phyloP scores from a whole-genome alignment of 805 yeast genomes.

The Sugiyamaella floridensis region DNA sequence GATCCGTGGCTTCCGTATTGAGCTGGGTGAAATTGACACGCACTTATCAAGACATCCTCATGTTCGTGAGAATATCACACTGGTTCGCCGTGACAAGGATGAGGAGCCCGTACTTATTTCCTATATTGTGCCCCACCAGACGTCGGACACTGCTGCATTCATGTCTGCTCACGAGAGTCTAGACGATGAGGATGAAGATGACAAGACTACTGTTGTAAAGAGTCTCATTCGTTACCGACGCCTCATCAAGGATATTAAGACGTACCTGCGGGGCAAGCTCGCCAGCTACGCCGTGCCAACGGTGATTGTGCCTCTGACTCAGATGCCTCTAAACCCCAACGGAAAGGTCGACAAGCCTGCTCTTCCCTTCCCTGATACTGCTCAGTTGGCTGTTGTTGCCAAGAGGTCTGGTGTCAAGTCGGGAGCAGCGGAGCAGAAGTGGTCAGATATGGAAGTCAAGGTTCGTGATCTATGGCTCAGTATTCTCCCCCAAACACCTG shows the following conservation, averaged over 20 bases:
- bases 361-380: conserved; percentile 87
- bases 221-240: conserved; percentile 73
- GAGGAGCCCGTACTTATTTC: conserved; percentile 90
- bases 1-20: conserved; percentile 97
- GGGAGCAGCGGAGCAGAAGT: conserved; percentile 36
- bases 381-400: conserved; percentile 74
- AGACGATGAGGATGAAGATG: conserved; percentile 35
- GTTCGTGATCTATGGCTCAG: conserved; percentile 80
- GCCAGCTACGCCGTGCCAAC: conserved; percentile 94
- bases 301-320: conserved; percentile 76
- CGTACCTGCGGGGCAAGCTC: conserved; percentile 77
- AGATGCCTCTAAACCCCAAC: conserved; percentile 91
- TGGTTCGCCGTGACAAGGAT: conserved; percentile 85
- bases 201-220: conserved; percentile 53
- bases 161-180: conserved; percentile 35
- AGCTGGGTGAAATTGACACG: conserved; percentile 96
- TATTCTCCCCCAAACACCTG: conserved; percentile 80
- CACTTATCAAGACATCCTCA: conserved; percentile 89
- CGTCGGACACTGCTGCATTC: conserved; percentile 36
- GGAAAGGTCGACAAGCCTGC: conserved; percentile 98
- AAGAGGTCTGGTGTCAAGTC: conserved; percentile 33
- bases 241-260: conserved; percentile 72
- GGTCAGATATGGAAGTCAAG: conserved; percentile 57
- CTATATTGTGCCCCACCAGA: conserved; percentile 66
- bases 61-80: conserved; percentile 87